These are phyloP conservation scores for Verruconis gallopava DNA, from an alignment of 2,329 filamentous ascomycete genomes.

Conservation along the genomic window DNA sequence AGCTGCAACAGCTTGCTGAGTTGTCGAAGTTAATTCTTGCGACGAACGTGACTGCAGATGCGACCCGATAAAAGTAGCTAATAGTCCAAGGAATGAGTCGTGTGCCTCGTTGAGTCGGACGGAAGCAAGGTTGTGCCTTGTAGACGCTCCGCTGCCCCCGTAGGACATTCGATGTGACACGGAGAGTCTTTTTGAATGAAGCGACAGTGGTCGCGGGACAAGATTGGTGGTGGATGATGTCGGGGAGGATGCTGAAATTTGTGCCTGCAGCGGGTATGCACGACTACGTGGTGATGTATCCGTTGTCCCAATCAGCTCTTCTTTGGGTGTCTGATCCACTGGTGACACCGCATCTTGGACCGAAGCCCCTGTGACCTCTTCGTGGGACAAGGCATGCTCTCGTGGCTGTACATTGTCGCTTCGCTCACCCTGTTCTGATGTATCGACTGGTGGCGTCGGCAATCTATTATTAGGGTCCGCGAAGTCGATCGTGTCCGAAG, in stretches of 20 bases:
- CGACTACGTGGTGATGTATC: neutral
- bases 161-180: constrained; percentile 65
- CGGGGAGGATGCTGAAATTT: constrained; percentile 20
- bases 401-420: constrained; percentile 3
- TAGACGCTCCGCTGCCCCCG: constrained; percentile 50
- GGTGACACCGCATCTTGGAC: constrained; percentile 6
- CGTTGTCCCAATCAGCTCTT: constrained; percentile 1
- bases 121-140: constrained; percentile 64
- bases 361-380: neutral
- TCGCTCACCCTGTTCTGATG: neutral
- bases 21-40: constrained; percentile 67
- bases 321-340: neutral
- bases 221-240: constrained; percentile 20
- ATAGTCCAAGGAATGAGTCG: constrained; percentile 77
- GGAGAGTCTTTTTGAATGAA: constrained; percentile 34
- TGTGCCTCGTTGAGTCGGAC: constrained; percentile 68
- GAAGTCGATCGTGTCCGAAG: constrained; percentile 1
- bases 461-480: constrained; percentile 27
- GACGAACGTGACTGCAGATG: constrained; percentile 88
- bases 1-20: constrained; percentile 70
- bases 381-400: constrained; percentile 5
- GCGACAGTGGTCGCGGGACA: constrained; percentile 15
- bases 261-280: constrained; percentile 4
- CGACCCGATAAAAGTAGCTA: constrained; percentile 87
- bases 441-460: constrained; percentile 24